Evolutionary conservation across 2,329 filamentous ascomycete species (phyloP), one percentile per base, ranked within the genome.

Genomic region (Fusarium papillatum): DNA sequence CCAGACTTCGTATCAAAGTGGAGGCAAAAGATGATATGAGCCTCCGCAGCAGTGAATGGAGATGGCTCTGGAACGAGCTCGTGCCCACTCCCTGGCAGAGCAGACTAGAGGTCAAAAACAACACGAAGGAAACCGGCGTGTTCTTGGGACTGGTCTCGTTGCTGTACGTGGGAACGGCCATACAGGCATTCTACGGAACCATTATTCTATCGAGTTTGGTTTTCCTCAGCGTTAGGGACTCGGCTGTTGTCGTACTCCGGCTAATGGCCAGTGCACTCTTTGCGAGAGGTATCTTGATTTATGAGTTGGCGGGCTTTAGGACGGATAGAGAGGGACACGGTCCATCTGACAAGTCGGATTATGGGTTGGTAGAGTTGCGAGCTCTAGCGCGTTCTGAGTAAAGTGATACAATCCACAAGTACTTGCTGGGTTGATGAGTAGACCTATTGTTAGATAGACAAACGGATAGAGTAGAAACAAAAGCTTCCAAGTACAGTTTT

Each of bases 181-280:
- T 76, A 5, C 74, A 76, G 36, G 74, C 66, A 9, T 61, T 76
- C 7, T 75, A 57, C 1, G 71, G 71, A 2, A 76, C 74, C 7
- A 59, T 75, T 0, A 39, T 76, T 7, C 64, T 76, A 3, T 76
- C 74, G 2, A 76, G 74, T 16, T 53, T 76, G 38, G 66, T 76
- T 2, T 76, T 76, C 11, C 60, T 76, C 4, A 76, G 74, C 10
- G 74, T 72, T 0, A 65, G 71, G 2, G 74, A 76, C 50, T 72
- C 74, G 19, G 61, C 69, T 2, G 36, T 75, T 6, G 63, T 76
- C 2, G 66, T 76, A 7, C 39, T 75, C 8, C 43, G 74, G 13
- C 16, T 76, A 10, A 43, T 68, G 26, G 74, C 60, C 3, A 72
- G 74, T 31, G 66, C 74, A 16, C 69, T 76, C 6, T 50, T 72